A percentile compares a stretch with the other conserved stretches of the same genome.
Evolutionary conservation across 257 asterid genomes (phyloP).

Genomic region (Parsonsia alboflavescens): DNA sequence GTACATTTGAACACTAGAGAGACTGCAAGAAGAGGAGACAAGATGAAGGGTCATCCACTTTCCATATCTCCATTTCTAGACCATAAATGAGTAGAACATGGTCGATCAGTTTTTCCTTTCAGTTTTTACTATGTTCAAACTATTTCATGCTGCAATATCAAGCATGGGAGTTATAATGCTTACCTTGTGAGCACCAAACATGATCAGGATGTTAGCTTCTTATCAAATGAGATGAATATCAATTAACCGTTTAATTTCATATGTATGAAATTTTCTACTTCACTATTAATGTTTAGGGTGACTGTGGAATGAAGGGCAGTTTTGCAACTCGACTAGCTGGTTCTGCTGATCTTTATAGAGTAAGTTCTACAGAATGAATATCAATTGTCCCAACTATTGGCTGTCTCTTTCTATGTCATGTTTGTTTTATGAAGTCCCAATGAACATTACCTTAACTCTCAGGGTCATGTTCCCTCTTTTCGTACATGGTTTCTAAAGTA

Average conservation of each 20-base stretch:
- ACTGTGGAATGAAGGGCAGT: slow-evolving; percentile 76
- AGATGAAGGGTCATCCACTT: background rate
- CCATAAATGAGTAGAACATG: background rate
- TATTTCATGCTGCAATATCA: background rate
- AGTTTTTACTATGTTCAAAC: background rate
- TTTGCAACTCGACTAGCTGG: slow-evolving; percentile 85
- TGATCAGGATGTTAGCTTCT: background rate
- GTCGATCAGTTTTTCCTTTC: background rate
- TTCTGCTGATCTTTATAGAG: slow-evolving; percentile 86
- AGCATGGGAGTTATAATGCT: background rate
- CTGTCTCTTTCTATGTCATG: background rate
- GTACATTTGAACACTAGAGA: slow-evolving; percentile 8
- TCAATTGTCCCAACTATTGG: background rate
- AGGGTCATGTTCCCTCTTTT: too few species aligned
- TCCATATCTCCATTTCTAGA: background rate
- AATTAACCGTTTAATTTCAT: background rate
- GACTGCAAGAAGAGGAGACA: slow-evolving; percentile 3
- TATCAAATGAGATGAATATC: background rate
- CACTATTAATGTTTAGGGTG: slow-evolving; percentile 52
- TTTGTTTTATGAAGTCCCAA: background rate
- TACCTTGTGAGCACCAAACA: background rate
- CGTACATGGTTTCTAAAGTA: too few species aligned
- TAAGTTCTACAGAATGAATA: slow-evolving; percentile 26
- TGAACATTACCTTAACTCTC: background rate
- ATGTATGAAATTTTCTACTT: background rate